Percentiles rank a stretch among this genome's conserved stretches.
phyloP scores from a whole-genome alignment of 1,284 basidiomycete species.

The Retiboletus flavoniger region DNA sequence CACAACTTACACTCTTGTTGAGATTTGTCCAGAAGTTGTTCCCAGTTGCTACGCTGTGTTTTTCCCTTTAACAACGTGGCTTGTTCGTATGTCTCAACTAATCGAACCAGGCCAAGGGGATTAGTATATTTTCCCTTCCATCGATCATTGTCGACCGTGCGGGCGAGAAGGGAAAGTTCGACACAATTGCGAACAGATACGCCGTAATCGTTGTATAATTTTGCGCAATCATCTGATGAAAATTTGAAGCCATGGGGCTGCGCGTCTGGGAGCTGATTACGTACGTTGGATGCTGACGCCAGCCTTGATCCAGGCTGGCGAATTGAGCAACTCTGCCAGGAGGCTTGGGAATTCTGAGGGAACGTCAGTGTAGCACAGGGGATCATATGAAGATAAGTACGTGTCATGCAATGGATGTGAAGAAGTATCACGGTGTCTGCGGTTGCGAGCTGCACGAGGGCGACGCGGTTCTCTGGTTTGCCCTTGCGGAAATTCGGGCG shows the following conservation, averaged over 20 bases:
- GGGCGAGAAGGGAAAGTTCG: conserved; percentile 66
- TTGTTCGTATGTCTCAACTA: conserved; percentile 58
- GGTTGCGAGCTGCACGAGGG: conserved; percentile 67
- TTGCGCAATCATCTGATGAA: conserved; percentile 58
- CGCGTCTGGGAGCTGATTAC: conserved; percentile 17
- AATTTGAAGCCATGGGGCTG: not conserved
- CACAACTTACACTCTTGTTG: conserved; percentile 59
- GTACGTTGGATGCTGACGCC: conserved; percentile 70
- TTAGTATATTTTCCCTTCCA: conserved; percentile 65
- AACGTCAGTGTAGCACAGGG: conserved; percentile 2
- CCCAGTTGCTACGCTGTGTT: conserved; percentile 68
- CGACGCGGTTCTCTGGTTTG: conserved; percentile 56
- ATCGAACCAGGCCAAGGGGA: conserved; percentile 58
- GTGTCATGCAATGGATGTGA: conserved; percentile 60
- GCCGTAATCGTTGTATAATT: conserved; percentile 55
- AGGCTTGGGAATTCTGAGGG: conserved; percentile 53
- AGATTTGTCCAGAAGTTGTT: conserved; percentile 39
- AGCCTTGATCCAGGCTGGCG: conserved; percentile 53
- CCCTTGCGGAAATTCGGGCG: conserved; percentile 56
- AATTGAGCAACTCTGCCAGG: conserved; percentile 50
- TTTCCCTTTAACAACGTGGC: conserved; percentile 54
- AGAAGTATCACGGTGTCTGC: conserved; percentile 54
- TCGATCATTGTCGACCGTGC: conserved; percentile 60
- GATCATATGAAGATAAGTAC: conserved; percentile 36
- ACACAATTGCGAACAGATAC: conserved; percentile 57